Evolutionary conservation across 1,139 yeast genomes (phyloP), one percentile per base, ranked within the genome.

Genomic region (Geotrichum macrosporum): DNA sequence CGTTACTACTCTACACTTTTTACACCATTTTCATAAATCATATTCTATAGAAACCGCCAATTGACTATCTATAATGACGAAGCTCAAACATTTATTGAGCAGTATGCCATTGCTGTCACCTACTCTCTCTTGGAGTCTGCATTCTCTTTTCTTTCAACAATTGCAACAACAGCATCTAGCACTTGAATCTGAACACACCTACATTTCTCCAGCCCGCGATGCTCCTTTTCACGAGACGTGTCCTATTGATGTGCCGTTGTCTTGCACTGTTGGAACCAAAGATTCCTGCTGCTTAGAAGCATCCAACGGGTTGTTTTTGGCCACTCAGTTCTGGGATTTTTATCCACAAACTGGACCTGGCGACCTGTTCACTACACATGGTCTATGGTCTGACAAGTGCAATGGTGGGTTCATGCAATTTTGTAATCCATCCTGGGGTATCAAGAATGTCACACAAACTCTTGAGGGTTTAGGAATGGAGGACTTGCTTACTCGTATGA

Each of bases 301-400:
- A 42, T 94, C 95, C 2, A 92, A 94, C 29, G 96, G 97, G 1
- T 74, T 88, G 13, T 71, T 89, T 35, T 66, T 89, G 41, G 85
- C 81, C 59, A 86, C 97, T 0, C 97, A 92, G 63, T 88, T 89
- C 66, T 92, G 97, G 97, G 95, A 88, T 64, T 86, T 84, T 61
- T 70, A 71, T 51, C 96, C 96, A 0, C 80, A 94, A 2, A 73
- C 82, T 51, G 95, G 96, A 1, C 84, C 86, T 0, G 71, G 76
- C 41, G 82, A 87, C 55, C 70, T 78, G 52, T 92, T 87, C 67
- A 92, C 97, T 0, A 68, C 86, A 30, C 94, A 85, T 62, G 95
- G 95, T 0, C 66, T 84, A 44, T 85, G 95, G 95, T 87, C 89
- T 4, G 94, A 85, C 63, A 76, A 77, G 57, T 85, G 95, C 63